Base-by-base conservation (phyloP, 352 stramenopile genomes). In the Phytophthora aleatoria region DNA sequence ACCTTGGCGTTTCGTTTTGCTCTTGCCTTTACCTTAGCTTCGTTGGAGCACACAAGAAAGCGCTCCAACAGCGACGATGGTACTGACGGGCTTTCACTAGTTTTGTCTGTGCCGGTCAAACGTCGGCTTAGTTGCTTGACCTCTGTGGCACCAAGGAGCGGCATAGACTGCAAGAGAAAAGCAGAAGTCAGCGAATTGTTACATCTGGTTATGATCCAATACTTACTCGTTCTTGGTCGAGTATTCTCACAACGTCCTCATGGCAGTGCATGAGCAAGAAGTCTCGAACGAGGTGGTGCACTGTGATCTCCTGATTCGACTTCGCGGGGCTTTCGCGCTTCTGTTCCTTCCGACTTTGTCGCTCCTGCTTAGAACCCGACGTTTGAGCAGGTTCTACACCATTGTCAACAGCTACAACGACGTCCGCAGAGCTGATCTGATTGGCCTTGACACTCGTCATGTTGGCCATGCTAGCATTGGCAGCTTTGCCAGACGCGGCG, bases 261-360 rank as follows among this genome's bases (percentile, higher is more conserved):
- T 74, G 72, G 47, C 74, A 72, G 33, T 81, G 75, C 9, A 73
- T 69, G 24, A 73, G 63, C 9, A 93, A 67, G 35, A 87, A 90
- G 26, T 90, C 76, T 2, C 77, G 79, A n/a, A 91, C 73, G n/a
- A 90, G 68, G 35, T 85, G 69, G 30, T 86, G 67, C 13, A 83
- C 65, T 30, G 76, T 77, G 13, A 66, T 56, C 11, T 81, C 69
- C 7, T 61, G 43, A 30, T 42, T 58, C 41, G 45, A 55, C 16
- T 57, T 45, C 5, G 6, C 16, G 5, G 16, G 12, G 1, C 12
- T 45, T n/a, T 39, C 30, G 3, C 7, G 39, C 36, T 50, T 58
- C 56, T 43, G 13, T 42, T 57, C 38, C 24, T 55, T 48, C 61
- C 28, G 33, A 6, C 5, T 42, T 27, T 35, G 50, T 30, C 31